Evolutionary conservation across 1,139 yeast species (phyloP).

Genomic region (Blastobotrys arbuscula): DNA sequence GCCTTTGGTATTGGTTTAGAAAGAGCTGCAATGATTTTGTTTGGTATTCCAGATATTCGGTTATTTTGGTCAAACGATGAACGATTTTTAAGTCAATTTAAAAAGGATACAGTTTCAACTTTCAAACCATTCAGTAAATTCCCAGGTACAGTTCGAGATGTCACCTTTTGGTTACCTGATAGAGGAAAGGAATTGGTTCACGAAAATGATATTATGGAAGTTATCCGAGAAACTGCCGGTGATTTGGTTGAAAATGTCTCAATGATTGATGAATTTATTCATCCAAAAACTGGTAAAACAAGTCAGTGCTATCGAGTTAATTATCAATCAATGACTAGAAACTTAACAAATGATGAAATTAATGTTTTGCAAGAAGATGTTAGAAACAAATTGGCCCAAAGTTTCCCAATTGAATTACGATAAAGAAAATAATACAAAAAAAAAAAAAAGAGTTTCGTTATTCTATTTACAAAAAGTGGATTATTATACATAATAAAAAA

Average conservation of each 20-base stretch:
- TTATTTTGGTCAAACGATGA: conserved; percentile 86
- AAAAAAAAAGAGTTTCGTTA: too few species aligned
- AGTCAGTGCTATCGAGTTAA: conserved; percentile 86
- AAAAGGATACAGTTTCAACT: conserved; percentile 55
- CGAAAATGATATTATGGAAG: conserved; percentile 90
- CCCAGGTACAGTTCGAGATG: conserved; percentile 82
- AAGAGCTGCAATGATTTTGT: conserved; percentile 89
- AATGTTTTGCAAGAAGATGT: conserved; percentile 64
- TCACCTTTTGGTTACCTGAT: conserved; percentile 81
- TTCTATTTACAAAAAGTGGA: neutral
- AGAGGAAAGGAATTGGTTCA: conserved; percentile 44
- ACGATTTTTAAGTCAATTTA: conserved; percentile 70
- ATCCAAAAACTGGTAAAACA: conserved; percentile 71
- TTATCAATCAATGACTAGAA: conserved; percentile 94
- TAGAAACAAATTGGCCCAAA: conserved; percentile 46
- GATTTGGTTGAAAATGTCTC: conserved; percentile 84
- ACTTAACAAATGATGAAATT: conserved; percentile 74
- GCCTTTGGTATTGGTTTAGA: conserved; percentile 97
- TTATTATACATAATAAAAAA: neutral
- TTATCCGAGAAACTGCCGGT: conserved; percentile 74
- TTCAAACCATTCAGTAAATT: conserved; percentile 88
- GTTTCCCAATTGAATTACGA: conserved; percentile 59
- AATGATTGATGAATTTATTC: conserved; percentile 73
- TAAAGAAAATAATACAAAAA: too few species aligned
- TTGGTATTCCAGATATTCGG: conserved; percentile 93